Base-by-base conservation (phyloP, 1,284 basidiomycete species). In the Cryptococcus sp. region DNA sequence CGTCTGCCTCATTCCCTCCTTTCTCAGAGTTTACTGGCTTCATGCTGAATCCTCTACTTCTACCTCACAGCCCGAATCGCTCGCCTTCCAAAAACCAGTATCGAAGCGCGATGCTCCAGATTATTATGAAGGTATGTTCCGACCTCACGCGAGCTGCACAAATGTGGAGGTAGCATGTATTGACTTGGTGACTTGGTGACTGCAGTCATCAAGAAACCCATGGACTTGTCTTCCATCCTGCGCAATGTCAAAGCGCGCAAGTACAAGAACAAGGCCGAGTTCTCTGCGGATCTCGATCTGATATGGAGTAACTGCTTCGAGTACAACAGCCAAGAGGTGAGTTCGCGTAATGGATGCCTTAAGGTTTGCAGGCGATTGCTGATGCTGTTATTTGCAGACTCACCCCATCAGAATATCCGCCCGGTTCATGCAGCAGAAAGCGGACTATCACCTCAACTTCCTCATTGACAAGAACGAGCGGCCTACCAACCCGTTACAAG, bases 261-360 rank as follows among this genome's bases (percentile, higher is more conserved):
- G 53, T 98, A 97, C 85, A 95, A 94, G 80, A 90, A 86, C 54
- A 98, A 99, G 80, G 84, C 85, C 61, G 90, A 95, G 70, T 99
- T 99, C 77, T 88, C 88, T 62, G 87, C 89, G 61, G 96, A 99
- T 78, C 81, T 99, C 47, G 90, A 95, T 67, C 84, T 96, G 61
- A 98, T 99, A 67, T 99, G 95, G 95, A 86, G 88, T 54, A 99
- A 99, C 70, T 98, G 95, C 76, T 84, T 90, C 66, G 85, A 84
- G 13, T 99, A 98, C 79, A 99, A 99, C 75, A 88, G 89, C 23
- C 85, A 87, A 17, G 89, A 92, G 78, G 93, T 92, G 68, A 60
- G 86, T 82, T 15, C 25, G 23, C 54, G 50, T 17, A 35, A 39
- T 20, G 3, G 10, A 27, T 19, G 50, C 25, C 25, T 35, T 27